Base-by-base conservation (phyloP, 805 yeast species). In the Debaryomyces maramus region DNA sequence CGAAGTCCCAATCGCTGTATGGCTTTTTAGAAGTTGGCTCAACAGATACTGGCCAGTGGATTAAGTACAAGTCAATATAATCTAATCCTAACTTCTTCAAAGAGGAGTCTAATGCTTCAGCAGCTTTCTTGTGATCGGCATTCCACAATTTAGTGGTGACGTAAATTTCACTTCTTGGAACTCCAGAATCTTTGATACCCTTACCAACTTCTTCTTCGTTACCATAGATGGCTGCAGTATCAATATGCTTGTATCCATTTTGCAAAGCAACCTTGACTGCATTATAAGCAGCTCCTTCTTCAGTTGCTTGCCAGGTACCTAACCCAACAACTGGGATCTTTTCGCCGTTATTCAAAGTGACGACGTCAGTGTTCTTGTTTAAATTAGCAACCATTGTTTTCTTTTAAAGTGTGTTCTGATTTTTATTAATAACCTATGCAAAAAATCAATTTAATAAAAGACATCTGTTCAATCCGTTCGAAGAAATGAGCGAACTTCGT, bases 191-290 rank as follows among this genome's bases (percentile, higher is more conserved):
- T 43, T 60, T 70, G 43, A 72, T 58, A 3, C 66, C 74, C 38
- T 60, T 61, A 13, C 85, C 85, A 35, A 83, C 83, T 35, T 74
- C 76, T 32, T 55, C 78, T 57, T 84, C 89, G 54, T 82, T 83
- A 6, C 70, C 64, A 63, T 84, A 85, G 35, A 70, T 70, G 19
- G 78, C 76, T 16, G 91, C 91, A 16, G 86, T 77, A 60, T 85
- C 91, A 45, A 85, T 80, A 60, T 85, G 90, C 44, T 78, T 70
- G 66, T 84, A 84, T 21, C 91, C 91, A 35, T 71, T 70, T 47
- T 81, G 62, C 43, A 83, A 56, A 6, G 95, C 95, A 23, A 70
- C 54, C 34, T 65, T 58, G 33, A 82, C 87, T 26, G 91, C 76
- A 19, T 69, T 63, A 52, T 69, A 66, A 26, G 79, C 87, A 11